Percentiles rank a stretch among this genome's conserved stretches.
Conservation (phyloP, 768 basidiomycete genomes). For the Cytidiella melzeri region DNA sequence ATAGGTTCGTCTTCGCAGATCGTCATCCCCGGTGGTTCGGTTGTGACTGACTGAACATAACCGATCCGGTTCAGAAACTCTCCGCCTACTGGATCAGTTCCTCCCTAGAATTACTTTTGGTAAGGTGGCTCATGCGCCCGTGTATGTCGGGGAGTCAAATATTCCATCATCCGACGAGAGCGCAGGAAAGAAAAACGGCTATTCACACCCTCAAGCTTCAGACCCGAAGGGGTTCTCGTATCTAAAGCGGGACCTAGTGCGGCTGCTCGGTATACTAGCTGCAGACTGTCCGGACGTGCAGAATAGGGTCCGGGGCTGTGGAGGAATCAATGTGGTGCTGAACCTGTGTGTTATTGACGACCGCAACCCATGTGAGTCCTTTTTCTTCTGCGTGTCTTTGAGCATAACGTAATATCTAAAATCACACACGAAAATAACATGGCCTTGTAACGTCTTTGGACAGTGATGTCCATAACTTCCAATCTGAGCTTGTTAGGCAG, state of each 20-base stretch:
- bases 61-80: slow-evolving; percentile 44
- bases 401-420: no score
- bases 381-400: not conserved
- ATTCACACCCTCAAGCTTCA: not conserved
- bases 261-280: slow-evolving; percentile 73
- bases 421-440: not conserved
- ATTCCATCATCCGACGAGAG: not conserved
- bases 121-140: slow-evolving; percentile 38
- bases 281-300: slow-evolving; percentile 62
- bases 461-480: no score
- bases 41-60: not conserved
- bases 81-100: slow-evolving; percentile 72
- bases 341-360: slow-evolving; percentile 89
- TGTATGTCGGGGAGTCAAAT: slow-evolving; percentile 5
- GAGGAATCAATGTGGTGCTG: slow-evolving; percentile 78
- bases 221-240: slow-evolving; percentile 67
- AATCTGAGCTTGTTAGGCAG: no score
- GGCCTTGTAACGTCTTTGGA: no score
- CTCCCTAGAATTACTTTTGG: slow-evolving; percentile 83
- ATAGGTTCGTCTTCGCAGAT: slow-evolving; percentile 41
- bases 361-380: slow-evolving; percentile 80
- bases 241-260: slow-evolving; percentile 86
- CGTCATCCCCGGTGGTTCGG: not conserved
- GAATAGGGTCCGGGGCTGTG: slow-evolving; percentile 62
- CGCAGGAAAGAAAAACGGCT: slow-evolving; percentile 3